Conservation (phyloP, 75 land plant genomes). For the Gnetum montanum region DNA sequence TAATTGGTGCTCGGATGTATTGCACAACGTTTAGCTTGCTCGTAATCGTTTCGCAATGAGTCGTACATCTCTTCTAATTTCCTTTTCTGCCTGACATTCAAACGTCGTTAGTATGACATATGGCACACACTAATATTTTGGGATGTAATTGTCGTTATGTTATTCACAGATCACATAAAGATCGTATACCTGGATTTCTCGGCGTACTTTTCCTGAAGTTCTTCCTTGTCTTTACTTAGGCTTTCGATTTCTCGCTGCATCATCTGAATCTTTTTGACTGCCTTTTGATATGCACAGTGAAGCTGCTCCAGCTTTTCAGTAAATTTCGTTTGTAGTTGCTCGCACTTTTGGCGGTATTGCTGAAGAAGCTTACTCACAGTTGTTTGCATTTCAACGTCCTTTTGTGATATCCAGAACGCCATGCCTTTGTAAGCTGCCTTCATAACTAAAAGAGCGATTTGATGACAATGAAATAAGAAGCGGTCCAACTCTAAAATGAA, state of each 20-base stretch:
- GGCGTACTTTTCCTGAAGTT: conserved; percentile 90
- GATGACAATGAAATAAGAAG: conserved; percentile 44
- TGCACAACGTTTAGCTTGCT: conserved; percentile 61
- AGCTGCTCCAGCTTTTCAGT: conserved; percentile 74
- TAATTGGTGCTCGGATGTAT: conserved; percentile 46
- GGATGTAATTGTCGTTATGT: too few species aligned
- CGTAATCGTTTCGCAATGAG: conserved; percentile 69
- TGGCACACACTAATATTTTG: too few species aligned
- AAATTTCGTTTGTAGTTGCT: conserved; percentile 76
- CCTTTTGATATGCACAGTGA: conserved; percentile 79
- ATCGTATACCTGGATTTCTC: conserved; percentile 86
- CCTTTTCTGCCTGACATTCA: conserved; percentile 85
- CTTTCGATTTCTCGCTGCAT: conserved; percentile 75
- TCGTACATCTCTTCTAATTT: conserved; percentile 99
- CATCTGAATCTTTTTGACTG: conserved; percentile 71
- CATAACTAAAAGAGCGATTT: conserved; percentile 92
- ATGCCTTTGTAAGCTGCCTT: conserved; percentile 90
- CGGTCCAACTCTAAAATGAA: too few species aligned
- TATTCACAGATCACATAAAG: too few species aligned
- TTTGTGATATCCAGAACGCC: conserved; percentile 88
- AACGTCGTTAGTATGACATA: too few species aligned
- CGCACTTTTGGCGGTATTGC: conserved; percentile 76
- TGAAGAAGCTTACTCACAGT: conserved; percentile 76
- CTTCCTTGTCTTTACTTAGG: conserved; percentile 77
- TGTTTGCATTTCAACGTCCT: conserved; percentile 84